Evolutionary conservation across 495 filamentous ascomycete genomes (phyloP).

Genomic region (Neurospora hispaniola): DNA sequence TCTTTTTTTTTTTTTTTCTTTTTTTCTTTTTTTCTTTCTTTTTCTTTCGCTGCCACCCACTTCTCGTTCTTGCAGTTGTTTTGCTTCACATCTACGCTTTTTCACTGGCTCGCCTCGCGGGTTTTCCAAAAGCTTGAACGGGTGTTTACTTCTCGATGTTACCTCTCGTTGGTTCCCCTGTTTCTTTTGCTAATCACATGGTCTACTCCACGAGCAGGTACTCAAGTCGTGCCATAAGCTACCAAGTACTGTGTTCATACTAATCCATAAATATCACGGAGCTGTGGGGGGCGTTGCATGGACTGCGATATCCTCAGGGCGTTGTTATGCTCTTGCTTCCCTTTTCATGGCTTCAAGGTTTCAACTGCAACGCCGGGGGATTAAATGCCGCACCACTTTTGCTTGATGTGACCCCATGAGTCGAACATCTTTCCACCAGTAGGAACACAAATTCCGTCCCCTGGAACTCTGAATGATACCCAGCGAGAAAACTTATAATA

Average conservation of each 20-base stretch:
- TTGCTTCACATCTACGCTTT: neutral
- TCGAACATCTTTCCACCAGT: neutral
- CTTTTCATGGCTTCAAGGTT: neutral
- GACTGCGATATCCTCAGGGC: neutral
- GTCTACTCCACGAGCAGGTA: neutral
- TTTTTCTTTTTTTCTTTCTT: too few relatives aligned
- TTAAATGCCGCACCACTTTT: neutral
- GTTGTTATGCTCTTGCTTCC: neutral
- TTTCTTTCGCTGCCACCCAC: neutral
- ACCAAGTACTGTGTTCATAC: neutral
- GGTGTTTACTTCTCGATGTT: neutral
- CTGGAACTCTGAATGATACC: neutral
- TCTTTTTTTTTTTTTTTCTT: too few relatives aligned
- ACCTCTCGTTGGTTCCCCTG: neutral
- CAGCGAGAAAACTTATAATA: neutral
- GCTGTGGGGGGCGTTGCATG: neutral
- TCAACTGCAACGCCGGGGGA: neutral
- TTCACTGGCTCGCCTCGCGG: neutral
- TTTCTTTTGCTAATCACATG: neutral
- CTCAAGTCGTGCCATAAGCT: neutral
- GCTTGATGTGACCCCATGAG: neutral
- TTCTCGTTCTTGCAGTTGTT: neutral
- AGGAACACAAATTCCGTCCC: neutral
- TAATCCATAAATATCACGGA: neutral
- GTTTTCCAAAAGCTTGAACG: neutral